Evolutionary conservation across 2,329 filamentous ascomycete species (phyloP), one percentile per base, ranked within the genome.

Genomic region (Knoxdaviesia proteae): DNA sequence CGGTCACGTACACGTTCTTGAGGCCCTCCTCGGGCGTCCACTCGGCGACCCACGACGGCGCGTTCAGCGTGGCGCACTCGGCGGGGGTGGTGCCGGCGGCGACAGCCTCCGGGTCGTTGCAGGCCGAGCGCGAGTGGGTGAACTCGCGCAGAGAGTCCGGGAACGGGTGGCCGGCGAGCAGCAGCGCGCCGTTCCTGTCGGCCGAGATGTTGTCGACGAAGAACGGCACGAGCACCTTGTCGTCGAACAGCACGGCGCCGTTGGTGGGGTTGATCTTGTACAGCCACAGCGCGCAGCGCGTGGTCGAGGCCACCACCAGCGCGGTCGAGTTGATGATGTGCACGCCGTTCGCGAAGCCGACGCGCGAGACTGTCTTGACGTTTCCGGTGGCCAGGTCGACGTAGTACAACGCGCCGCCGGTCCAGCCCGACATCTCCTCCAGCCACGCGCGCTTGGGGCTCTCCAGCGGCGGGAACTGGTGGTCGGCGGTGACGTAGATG

Each of bases 281-380:
- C 30, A 63, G 45, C 34, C 56, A 48, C 0, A 62, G 49, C 3
- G 47, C 44, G 4, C 48, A 46, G 7, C 40, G 45, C 36, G 44
- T 56, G 6, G 60, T 58, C 0, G 61, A 56, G 1, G 61, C 55
- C 7, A 64, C 56, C 0, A 54, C 62, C 2, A 62, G 44, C 0
- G 57, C 61, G 0, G 57, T 60, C 2, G 46, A 48, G 45, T 63
- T 62, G 4, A 64, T 38, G 1, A 63, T 46, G 32, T 56, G 56
- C 10, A 65, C 54, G 9, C 62, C 62, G 40, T 65, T 65, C 6
- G 62, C 54, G 38, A 61, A 65, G 7, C 61, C 47, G 1, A 58
- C 38, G 8, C 54, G 54, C 2, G 56, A 56, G 0, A 61, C 53
- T 8, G 6, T 6, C 7, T 47, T 40, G 29, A 43, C 42, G 6